Base-by-base conservation (phyloP, 495 filamentous ascomycete species). In the Penicillium longicatenatum region DNA sequence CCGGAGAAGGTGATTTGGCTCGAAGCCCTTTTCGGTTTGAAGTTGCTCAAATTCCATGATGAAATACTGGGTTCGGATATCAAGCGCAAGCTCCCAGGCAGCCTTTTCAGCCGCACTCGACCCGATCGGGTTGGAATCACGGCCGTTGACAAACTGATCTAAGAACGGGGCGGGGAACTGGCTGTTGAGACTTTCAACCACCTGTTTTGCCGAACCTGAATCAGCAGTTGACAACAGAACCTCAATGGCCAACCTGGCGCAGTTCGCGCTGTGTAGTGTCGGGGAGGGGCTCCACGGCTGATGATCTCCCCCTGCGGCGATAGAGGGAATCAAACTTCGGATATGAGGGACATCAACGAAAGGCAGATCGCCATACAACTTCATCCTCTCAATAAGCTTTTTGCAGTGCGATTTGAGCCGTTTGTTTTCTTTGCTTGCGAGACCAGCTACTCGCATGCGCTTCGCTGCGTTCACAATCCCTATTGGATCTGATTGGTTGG, bases 21-120 rank as follows among this genome's bases (percentile, higher is more conserved):
- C 64, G 24, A 74, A 76, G 3, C 50, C 55, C 3, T 60, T 64
- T 11, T 66, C 63, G 31, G 58, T 39, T 24, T 71, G 63, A 29
- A 54, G 64, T 6, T 55, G 64, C 42, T 75, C 71, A 21, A 78
- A 52, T 5, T 66, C 59, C 39, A 63, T 53, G 21, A 75, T 68
- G 26, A 77, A 55, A 21, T 61, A 67, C 46, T 78, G 75, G 0
- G 75, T 78, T 9, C 76, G 67, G 30, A 79, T 72, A 21, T 74
- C 66, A 24, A 79, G 53, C 0, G 75, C 76, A 22, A 79, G 64
- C 21, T 71, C 61, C 35, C 78, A 69, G 1, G 74, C 75, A 11
- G 63, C 61, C 26, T 54, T 54, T 43, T 54, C 52, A 33, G 72
- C 59, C 20, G 29, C 37, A 45, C 73, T 79, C n/a, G 63, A 52